These are phyloP conservation scores for Ceratocystis huliohia DNA, from an alignment of 2,329 filamentous ascomycete genomes.

Conservation along the genomic window DNA sequence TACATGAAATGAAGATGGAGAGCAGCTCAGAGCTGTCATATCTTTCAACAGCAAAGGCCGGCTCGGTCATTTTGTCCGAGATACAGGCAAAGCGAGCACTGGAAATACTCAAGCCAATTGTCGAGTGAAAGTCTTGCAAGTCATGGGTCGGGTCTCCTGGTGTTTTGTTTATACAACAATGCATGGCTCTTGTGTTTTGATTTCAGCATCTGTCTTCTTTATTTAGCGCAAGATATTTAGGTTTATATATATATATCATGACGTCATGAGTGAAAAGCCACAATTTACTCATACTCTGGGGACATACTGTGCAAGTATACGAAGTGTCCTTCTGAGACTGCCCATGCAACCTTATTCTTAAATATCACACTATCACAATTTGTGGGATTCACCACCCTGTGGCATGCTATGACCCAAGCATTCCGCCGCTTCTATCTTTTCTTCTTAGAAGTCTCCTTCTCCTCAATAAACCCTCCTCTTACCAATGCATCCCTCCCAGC, in stretches of 20 bases:
- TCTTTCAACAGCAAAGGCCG: constrained; percentile 74
- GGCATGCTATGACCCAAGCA: neutral
- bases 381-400: no score
- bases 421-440: constrained; percentile 20
- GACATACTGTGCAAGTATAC: no score
- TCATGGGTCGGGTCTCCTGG: neutral
- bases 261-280: no score
- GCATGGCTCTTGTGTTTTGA: neutral
- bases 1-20: constrained; percentile 51
- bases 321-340: no score
- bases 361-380: no score
- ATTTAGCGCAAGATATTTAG: neutral
- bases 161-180: neutral
- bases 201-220: neutral
- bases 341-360: no score
- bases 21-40: constrained; percentile 70
- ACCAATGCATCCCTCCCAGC: constrained; percentile 76
- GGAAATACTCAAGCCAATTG: constrained; percentile 48
- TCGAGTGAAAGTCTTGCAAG: constrained; percentile 27
- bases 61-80: constrained; percentile 67
- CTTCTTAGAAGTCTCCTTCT: constrained; percentile 36
- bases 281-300: no score
- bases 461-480: constrained; percentile 55
- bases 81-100: constrained; percentile 38
- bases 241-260: no score